Percentiles rank a stretch among this genome's conserved stretches.
Evolutionary conservation across 805 yeast genomes (phyloP).

Genomic region (Cyberlindnera mississippiensis): DNA sequence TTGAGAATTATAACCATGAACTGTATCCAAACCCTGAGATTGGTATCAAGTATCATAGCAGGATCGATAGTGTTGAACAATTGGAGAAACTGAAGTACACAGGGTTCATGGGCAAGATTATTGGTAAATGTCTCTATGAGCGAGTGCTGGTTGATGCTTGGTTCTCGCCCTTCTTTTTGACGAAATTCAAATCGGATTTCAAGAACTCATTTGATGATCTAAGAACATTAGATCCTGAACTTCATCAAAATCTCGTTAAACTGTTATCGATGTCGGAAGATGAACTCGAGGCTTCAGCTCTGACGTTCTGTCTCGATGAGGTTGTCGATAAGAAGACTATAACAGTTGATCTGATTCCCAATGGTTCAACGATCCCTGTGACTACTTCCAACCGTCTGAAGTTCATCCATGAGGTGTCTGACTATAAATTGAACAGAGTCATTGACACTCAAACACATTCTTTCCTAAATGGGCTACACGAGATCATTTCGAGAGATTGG

Average conservation of each 20-base stretch:
- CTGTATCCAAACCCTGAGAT: conserved; percentile 71
- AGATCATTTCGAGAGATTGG: conserved; percentile 71
- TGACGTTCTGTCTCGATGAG: conserved; percentile 65
- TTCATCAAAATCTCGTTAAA: conserved; percentile 62
- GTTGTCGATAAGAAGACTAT: conserved; percentile 34
- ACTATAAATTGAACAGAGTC: conserved; percentile 68
- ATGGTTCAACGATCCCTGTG: conserved; percentile 58
- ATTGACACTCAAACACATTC: conserved; percentile 54
- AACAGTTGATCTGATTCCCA: conserved; percentile 54
- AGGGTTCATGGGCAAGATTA: conserved; percentile 71
- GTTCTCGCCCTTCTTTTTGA: conserved; percentile 83
- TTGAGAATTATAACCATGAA: conserved; percentile 48
- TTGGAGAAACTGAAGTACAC: conserved; percentile 32
- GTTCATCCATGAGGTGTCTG: conserved; percentile 73
- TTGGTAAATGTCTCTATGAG: conserved; percentile 89
- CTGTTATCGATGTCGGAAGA: conserved; percentile 50
- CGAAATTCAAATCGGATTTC: conserved; percentile 41
- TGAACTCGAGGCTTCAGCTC: conserved; percentile 50
- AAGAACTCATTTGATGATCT: conserved; percentile 77
- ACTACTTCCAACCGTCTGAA: conserved; percentile 57
- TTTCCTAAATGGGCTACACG: conserved; percentile 68
- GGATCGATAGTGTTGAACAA: conserved; percentile 31
- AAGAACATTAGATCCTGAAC: conserved; percentile 59
- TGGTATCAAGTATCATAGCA: conserved; percentile 31
- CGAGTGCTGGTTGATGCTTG: conserved; percentile 74